A percentile compares a stretch with the other conserved stretches of the same genome.
Conservation (phyloP, 345 rosid genomes). For the Lumnitzera racemosa region DNA sequence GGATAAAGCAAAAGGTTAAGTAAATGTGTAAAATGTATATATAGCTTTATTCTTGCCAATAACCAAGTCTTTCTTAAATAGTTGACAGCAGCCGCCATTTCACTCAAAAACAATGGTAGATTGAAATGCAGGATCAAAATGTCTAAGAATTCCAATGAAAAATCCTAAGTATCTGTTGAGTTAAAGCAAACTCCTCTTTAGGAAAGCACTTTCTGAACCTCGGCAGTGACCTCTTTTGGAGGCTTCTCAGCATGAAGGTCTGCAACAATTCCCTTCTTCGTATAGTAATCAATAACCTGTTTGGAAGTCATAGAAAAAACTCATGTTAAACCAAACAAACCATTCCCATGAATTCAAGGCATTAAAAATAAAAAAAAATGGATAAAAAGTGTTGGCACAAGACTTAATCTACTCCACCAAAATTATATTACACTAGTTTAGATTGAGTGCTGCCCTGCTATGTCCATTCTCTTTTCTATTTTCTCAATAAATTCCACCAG, state of each 20-base stretch:
- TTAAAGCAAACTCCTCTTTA: constrained; percentile 9
- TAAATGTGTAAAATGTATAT: neutral
- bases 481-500: no score
- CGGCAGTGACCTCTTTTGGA: constrained; percentile 61
- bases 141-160: neutral
- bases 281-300: constrained; percentile 82
- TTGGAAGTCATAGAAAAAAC: neutral
- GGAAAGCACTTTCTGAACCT: constrained; percentile 69
- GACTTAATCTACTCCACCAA: no score
- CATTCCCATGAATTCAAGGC: neutral
- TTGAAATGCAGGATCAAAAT: neutral
- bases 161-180: constrained; percentile 5
- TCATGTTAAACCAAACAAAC: neutral
- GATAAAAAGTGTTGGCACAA: neutral
- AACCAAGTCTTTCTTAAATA: constrained; percentile 3
- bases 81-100: constrained; percentile 10
- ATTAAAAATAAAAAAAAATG: neutral
- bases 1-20: neutral
- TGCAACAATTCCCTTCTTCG: constrained; percentile 61
- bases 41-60: neutral
- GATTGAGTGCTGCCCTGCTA: no score
- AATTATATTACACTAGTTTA: no score
- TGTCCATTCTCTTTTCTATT: no score
- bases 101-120: neutral
- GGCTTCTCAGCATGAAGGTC: constrained; percentile 86